Evolutionary conservation across 1,284 basidiomycete genomes (phyloP).

Genomic region (Puccinia hordei): DNA sequence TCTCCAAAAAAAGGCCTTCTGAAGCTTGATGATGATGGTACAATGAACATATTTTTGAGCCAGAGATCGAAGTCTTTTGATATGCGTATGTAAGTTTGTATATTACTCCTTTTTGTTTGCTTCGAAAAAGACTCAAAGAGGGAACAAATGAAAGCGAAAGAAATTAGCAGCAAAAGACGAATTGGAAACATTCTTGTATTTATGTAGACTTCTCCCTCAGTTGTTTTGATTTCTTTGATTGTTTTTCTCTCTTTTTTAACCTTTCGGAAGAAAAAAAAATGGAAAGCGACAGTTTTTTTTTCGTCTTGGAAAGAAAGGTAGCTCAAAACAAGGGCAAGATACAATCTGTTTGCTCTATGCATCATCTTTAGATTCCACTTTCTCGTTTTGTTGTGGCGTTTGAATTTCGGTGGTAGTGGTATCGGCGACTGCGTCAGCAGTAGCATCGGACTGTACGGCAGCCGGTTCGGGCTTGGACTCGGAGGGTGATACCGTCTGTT

Average conservation of each 20-base stretch:
- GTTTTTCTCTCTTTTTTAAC: no score
- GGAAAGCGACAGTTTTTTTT: slow-evolving; percentile 15
- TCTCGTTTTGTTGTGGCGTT: slow-evolving; percentile 44
- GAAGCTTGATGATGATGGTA: no score
- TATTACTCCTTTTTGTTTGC: not conserved
- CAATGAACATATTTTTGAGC: no score
- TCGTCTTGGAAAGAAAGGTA: not conserved
- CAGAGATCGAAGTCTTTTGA: no score
- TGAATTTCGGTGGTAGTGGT: slow-evolving; percentile 51
- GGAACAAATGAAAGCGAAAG: not conserved
- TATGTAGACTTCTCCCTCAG: not conserved
- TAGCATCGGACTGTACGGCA: slow-evolving; percentile 49
- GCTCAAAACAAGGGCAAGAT: not conserved
- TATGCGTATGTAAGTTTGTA: no score
- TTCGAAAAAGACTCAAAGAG: not conserved
- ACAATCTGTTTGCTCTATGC: not conserved
- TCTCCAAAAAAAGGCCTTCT: no score
- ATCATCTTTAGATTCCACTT: slow-evolving; percentile 1
- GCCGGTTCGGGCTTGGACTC: slow-evolving; percentile 40
- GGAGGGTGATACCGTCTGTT: slow-evolving; percentile 44
- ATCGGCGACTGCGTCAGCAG: slow-evolving; percentile 54
- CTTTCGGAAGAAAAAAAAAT: not conserved
- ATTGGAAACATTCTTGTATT: no score
- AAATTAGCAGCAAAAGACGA: not conserved
- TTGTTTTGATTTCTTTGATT: not conserved